These are phyloP conservation scores for Cyberlindnera maritima DNA, from an alignment of 805 yeast genomes.

Conservation along the genomic window DNA sequence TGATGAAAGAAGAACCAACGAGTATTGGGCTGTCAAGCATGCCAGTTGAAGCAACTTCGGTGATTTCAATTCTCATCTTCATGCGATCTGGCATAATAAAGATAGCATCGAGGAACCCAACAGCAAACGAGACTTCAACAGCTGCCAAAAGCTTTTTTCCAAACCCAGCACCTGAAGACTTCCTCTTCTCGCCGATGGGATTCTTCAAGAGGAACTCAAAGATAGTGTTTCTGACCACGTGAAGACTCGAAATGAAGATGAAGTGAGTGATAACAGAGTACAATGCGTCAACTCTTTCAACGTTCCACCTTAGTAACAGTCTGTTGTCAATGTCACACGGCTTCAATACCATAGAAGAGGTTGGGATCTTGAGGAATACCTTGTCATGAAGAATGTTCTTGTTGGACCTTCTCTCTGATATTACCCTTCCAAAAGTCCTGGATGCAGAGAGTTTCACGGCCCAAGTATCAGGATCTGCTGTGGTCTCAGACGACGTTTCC, in stretches of 20 bases:
- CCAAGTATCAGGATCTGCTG: slow-evolving; percentile 12
- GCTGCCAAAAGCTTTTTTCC: slow-evolving; percentile 23
- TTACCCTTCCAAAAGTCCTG: slow-evolving; percentile 27
- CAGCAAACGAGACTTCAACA: slow-evolving; percentile 23
- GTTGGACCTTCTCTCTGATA: slow-evolving; percentile 32
- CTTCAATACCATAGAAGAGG: slow-evolving; percentile 23
- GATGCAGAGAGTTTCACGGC: slow-evolving; percentile 6
- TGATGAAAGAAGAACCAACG: slow-evolving; percentile 32
- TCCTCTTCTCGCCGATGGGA: slow-evolving; percentile 20
- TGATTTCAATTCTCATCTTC: slow-evolving; percentile 44
- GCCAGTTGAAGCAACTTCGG: slow-evolving; percentile 26
- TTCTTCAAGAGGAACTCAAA: slow-evolving; percentile 24
- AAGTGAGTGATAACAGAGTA: slow-evolving; percentile 44
- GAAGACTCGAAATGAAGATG: slow-evolving; percentile 42
- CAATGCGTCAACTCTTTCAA: slow-evolving; percentile 30
- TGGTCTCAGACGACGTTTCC: slow-evolving; percentile 21
- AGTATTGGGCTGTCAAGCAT: slow-evolving; percentile 23
- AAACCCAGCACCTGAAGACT: slow-evolving; percentile 16
- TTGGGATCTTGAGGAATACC: slow-evolving; percentile 32
- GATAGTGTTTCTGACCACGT: slow-evolving; percentile 42
- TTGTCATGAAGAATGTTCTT: slow-evolving; percentile 28
- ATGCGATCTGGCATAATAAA: slow-evolving; percentile 47
- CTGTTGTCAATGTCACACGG: slow-evolving; percentile 24
- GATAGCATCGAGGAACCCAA: slow-evolving; percentile 27
- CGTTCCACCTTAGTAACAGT: slow-evolving; percentile 25